Base-by-base conservation (phyloP, 2,329 filamentous ascomycete species). In the Coniochaeta ligniaria region DNA sequence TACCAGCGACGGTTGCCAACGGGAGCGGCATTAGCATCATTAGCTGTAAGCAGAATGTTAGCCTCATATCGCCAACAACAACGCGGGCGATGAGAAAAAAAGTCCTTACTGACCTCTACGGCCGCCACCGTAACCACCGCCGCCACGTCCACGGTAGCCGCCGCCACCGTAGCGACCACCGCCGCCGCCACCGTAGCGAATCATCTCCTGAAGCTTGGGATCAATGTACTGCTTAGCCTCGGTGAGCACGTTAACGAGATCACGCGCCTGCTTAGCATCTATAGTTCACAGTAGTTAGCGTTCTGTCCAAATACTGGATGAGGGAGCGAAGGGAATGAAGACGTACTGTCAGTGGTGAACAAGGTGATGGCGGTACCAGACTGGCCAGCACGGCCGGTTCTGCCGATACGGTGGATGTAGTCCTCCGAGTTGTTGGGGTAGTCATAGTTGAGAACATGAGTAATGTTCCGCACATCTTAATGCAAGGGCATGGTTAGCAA, bases 391-490 rank as follows among this genome's bases (percentile, higher is more conserved):
- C 94, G 91, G 71, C 95, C 94, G 70, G 95, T 98, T 80, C 95
- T 90, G 71, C 95, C 95, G 76, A 94, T 95, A 76, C 95, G 90
- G 75, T 97, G 95, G 69, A 98, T 96, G 73, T 98, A 98, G 74
- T 98, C 94, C 81, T 99, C 95, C 72, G 95, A 87, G 79, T 98
- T 98, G 83, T 98, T 98, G 77, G 94, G 94, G 80, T 98, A 98
- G 78, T 98, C 95, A 91, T 98, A 97, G 88, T 98, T 98, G 81
- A 99, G 86, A 80, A 99, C 95, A 82, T 99, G 95, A 80, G 95
- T 98, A 83, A 99, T 99, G 85, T 99, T 96, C 82, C 93, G 94
- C 83, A 99, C 95, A 90, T 99, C 95, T 98, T 97, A 74, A 70
- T 71, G 65, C 80, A 73, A 81, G 76, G 80, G 75, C 83, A 77